Evolutionary conservation across 257 asterid genomes (phyloP).

Genomic region (Solanum pimpinellifolium): DNA sequence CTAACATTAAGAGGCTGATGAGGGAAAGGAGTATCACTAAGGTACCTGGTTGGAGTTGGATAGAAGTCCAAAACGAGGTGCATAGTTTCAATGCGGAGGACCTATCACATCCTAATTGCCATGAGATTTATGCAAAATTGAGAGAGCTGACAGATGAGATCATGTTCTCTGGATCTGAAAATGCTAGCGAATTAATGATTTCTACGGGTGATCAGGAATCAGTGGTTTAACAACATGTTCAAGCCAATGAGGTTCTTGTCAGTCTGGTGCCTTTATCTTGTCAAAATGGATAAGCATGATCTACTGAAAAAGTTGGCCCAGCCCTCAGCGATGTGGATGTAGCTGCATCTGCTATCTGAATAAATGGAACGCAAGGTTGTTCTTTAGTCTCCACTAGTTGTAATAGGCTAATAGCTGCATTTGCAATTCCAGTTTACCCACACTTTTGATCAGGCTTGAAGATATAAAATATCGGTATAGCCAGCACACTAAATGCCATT

Average conservation of each 20-base stretch:
- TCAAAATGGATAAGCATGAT: not conserved
- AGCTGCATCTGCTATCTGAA: not conserved
- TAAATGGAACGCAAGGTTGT: not conserved
- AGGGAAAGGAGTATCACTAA: slow-evolving; percentile 54
- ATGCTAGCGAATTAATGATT: not conserved
- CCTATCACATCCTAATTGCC: slow-evolving; percentile 46
- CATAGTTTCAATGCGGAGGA: slow-evolving; percentile 75
- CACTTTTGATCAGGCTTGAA: not conserved
- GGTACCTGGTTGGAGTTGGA: slow-evolving; percentile 94
- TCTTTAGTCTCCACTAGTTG: not conserved
- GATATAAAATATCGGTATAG: not conserved
- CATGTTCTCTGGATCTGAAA: slow-evolving; percentile 14
- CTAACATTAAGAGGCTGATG: slow-evolving; percentile 61
- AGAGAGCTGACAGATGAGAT: slow-evolving; percentile 31
- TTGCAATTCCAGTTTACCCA: not conserved
- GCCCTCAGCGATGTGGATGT: not conserved
- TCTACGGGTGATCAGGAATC: slow-evolving; percentile 13
- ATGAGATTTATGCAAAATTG: slow-evolving; percentile 35
- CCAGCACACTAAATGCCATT: not conserved
- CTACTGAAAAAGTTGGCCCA: not conserved
- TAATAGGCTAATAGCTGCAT: not conserved
- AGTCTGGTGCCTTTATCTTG: not conserved
- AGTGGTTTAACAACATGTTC: not conserved
- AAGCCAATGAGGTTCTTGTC: not conserved
- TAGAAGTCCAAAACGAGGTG: slow-evolving; percentile 44